Evolutionary conservation across 176 grass and related monocot genomes (phyloP), one percentile per base, ranked within the genome.

Genomic region (Eragrostis curvula): DNA sequence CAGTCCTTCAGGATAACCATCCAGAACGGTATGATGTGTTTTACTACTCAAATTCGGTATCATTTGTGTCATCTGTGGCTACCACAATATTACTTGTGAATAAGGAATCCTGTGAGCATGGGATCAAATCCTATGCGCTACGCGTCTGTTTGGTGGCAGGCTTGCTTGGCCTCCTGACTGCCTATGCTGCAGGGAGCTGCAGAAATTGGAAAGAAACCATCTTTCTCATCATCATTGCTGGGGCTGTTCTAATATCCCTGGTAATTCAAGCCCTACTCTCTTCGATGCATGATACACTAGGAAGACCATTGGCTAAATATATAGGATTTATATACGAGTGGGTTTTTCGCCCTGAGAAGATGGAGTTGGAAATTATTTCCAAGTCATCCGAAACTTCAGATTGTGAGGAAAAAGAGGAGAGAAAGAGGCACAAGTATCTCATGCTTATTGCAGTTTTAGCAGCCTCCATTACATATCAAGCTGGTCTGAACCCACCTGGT

Each of bases 361-460:
- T 59, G 16, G 7, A 1, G 11, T 18, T 7, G n/a, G 13, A 18
- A 67, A 55, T 23, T 52, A 41, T 13, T 27, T 5, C 59, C 0
- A 0, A 67, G 4, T 12, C 28, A 3, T 30, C 0, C 0, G 62
- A 68, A 53, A 23, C 7, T 30, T 44, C 53, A 57, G 21, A 70
- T 27, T 0, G 0, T 2, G 23, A 9, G 8, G 51, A 61, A 57
- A 71, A 81, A 63, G 23, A 3, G 21, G 14, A 9, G 12, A 85
- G 75, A 13, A 88, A 85, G 53, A 81, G 87, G 28, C 77, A 89
- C 23, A 89, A 85, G 27, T 85, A 81, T 68, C 41, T 90, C 17
- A 90, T 90, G 91, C 85, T 90, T 44, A 78, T 90, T 71, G 87
- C 87, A 8, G 81, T 36, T 62, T 71, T 93, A 61, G 87, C 77